A percentile compares a stretch with the other conserved stretches of the same genome.
Evolutionary conservation across 2,329 filamentous ascomycete genomes (phyloP).

Genomic region (Aaosphaeria arxii): DNA sequence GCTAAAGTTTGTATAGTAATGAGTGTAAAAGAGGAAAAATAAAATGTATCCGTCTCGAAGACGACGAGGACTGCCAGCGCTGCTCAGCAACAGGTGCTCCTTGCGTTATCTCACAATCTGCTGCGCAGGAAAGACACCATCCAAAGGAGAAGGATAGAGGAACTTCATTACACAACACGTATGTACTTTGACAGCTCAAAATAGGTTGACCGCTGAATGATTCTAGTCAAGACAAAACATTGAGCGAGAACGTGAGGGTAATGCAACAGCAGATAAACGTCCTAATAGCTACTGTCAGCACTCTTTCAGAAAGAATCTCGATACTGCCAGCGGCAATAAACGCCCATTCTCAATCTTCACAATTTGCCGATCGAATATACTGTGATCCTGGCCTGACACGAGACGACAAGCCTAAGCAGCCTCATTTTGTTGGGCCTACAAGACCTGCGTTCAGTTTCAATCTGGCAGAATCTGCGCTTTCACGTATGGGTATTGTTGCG

Average conservation of each 20-base stretch:
- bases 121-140: conserved; percentile 4
- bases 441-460: conserved; percentile 17
- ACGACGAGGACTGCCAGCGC: conserved; percentile 12
- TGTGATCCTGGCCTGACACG: neutral
- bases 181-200: neutral
- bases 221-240: conserved; percentile 1
- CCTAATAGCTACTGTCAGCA: conserved; percentile 7
- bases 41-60: conserved; percentile 11
- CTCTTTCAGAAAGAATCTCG: conserved; percentile 1
- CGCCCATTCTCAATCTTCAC: neutral
- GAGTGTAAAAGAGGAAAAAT: conserved; percentile 17
- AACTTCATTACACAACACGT: neutral
- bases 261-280: conserved; percentile 11
- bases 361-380: neutral
- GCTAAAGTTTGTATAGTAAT: conserved; percentile 10
- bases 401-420: conserved; percentile 7
- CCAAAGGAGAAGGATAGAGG: neutral
- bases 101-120: conserved; percentile 11
- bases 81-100: conserved; percentile 8
- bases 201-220: neutral
- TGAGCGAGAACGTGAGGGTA: conserved; percentile 11
- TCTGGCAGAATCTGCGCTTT: conserved; percentile 15
- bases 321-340: neutral
- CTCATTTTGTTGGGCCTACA: conserved; percentile 18
- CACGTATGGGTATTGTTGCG: conserved; percentile 11